phyloP scores from a whole-genome alignment of 768 basidiomycete species.

The Postia placenta region DNA sequence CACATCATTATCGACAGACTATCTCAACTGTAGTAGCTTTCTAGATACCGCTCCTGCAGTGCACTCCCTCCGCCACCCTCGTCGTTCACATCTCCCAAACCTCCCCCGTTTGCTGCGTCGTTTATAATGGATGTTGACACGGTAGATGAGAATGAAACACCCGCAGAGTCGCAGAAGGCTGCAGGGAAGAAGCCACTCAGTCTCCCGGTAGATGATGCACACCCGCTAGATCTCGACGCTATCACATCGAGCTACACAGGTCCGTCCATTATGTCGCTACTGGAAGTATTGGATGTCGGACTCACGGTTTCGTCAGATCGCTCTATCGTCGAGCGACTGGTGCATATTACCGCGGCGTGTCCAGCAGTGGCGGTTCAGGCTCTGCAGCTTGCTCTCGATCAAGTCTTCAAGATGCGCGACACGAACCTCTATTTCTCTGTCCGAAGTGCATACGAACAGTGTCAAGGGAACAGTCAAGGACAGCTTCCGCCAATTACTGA shows the following conservation, averaged over 20 bases:
- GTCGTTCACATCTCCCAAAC: too few relatives aligned
- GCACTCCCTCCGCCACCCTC: too few relatives aligned
- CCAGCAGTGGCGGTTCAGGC: constrained; percentile 71
- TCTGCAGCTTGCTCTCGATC: constrained; percentile 55
- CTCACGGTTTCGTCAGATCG: not conserved
- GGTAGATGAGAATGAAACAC: constrained; percentile 3
- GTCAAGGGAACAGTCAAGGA: constrained; percentile 20
- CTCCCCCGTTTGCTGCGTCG: too few relatives aligned
- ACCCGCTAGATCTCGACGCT: constrained; percentile 84
- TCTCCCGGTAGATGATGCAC: constrained; percentile 57
- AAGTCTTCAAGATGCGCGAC: constrained; percentile 67
- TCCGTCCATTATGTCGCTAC: constrained; percentile 22
- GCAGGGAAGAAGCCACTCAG: constrained; percentile 7
- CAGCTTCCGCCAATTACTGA: constrained; percentile 43
- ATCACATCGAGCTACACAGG: constrained; percentile 77
- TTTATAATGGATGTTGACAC: constrained; percentile 13
- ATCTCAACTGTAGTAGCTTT: too few relatives aligned
- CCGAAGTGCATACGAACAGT: constrained; percentile 49
- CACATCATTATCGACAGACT: too few relatives aligned
- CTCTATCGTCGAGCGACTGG: constrained; percentile 51
- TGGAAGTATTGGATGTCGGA: not conserved
- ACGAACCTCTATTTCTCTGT: constrained; percentile 49
- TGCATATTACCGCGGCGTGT: constrained; percentile 57
- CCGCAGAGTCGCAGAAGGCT: not conserved
- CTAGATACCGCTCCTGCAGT: too few relatives aligned